phyloP scores from a whole-genome alignment of 148 eudicot genomes.

The Spergularia marina region DNA sequence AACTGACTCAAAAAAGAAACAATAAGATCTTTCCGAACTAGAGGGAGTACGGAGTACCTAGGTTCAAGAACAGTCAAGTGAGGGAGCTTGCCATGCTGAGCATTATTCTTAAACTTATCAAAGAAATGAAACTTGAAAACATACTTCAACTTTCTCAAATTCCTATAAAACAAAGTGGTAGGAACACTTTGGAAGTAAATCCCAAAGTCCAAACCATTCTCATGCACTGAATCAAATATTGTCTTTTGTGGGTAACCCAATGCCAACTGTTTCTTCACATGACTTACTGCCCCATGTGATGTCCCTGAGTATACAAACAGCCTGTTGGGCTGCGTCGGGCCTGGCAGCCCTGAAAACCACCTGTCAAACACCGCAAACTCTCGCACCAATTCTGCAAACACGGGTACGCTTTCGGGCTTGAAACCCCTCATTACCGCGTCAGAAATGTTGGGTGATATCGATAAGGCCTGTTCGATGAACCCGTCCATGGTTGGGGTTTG shows the following conservation, averaged over 20 bases:
- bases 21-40: too few species aligned
- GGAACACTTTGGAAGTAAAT: slow-evolving; percentile 73
- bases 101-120: slow-evolving; percentile 61
- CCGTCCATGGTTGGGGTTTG: slow-evolving; percentile 68
- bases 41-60: too few species aligned
- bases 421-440: slow-evolving; percentile 84
- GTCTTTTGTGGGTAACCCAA: slow-evolving; percentile 88
- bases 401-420: slow-evolving; percentile 62
- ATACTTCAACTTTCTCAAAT: slow-evolving; percentile 79
- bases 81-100: slow-evolving; percentile 58
- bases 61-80: slow-evolving; percentile 76
- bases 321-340: slow-evolving; percentile 94
- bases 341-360: slow-evolving; percentile 86
- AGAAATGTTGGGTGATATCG: slow-evolving; percentile 52
- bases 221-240: slow-evolving; percentile 74
- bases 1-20: too few species aligned
- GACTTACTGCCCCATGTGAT: slow-evolving; percentile 81
- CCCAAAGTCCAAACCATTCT: slow-evolving; percentile 58
- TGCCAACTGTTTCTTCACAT: slow-evolving; percentile 64
- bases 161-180: slow-evolving; percentile 72
- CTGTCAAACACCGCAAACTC: slow-evolving; percentile 89
- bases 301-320: slow-evolving; percentile 84
- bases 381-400: slow-evolving; percentile 41
- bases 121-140: slow-evolving; percentile 61
- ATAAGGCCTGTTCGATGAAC: slow-evolving; percentile 69